phyloP scores from a whole-genome alignment of 768 basidiomycete genomes.

The Tricholoma sp. region DNA sequence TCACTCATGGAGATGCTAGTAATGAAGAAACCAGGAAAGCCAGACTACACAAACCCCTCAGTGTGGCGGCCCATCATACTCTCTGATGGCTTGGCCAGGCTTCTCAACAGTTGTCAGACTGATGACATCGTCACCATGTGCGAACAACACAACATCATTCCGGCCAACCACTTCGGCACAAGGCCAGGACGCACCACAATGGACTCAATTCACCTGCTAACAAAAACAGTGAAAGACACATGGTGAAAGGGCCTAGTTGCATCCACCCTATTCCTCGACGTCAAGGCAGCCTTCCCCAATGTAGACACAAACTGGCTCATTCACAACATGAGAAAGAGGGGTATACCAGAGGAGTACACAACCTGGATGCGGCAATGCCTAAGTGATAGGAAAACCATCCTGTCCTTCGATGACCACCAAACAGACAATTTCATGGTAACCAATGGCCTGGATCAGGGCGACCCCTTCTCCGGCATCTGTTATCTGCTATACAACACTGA shows the following conservation, averaged over 20 bases:
- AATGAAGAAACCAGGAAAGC: background rate
- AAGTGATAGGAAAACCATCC: background rate
- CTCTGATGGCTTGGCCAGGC: background rate
- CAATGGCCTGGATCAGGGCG: constrained; percentile 20
- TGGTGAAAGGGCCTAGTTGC: constrained; percentile 24
- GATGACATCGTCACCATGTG: background rate
- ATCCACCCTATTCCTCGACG: constrained; percentile 23
- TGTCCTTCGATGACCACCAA: background rate
- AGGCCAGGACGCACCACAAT: too few relatives aligned
- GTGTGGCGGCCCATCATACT: background rate
- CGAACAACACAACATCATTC: too few relatives aligned
- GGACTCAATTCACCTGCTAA: background rate
- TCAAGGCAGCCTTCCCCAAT: constrained; percentile 13
- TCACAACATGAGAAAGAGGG: background rate
- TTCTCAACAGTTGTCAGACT: background rate
- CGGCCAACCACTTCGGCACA: too few relatives aligned
- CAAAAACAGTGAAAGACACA: constrained; percentile 29
- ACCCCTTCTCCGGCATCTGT: constrained; percentile 17
- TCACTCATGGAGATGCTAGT: background rate
- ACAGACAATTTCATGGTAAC: background rate
- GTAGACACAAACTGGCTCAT: background rate
- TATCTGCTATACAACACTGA: constrained; percentile 24
- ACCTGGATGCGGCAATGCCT: background rate
- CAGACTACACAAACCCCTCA: background rate
- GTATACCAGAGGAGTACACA: constrained; percentile 10